A percentile compares a stretch with the other conserved stretches of the same genome.
These are phyloP conservation scores for Bolboschoenus planiculmis DNA, from an alignment of 176 grass and related monocot genomes.

Conservation along the genomic window DNA sequence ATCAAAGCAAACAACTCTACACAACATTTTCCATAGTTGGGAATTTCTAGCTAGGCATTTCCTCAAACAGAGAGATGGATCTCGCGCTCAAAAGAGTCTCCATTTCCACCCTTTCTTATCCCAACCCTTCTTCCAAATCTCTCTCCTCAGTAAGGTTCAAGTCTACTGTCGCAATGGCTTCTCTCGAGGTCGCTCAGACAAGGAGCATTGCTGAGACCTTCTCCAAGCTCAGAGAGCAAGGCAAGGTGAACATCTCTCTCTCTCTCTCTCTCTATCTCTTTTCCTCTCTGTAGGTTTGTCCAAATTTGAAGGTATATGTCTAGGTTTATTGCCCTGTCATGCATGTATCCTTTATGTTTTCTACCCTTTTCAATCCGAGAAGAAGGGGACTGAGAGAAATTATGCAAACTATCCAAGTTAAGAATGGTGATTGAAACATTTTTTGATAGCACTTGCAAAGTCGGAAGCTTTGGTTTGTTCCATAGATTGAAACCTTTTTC, in stretches of 20 bases:
- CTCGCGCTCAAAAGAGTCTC: no score
- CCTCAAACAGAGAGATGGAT: not conserved
- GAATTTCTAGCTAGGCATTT: no score
- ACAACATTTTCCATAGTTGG: no score
- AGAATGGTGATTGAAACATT: no score
- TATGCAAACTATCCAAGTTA: no score
- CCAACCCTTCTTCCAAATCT: not conserved
- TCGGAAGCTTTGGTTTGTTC: not conserved
- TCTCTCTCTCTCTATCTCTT: no score
- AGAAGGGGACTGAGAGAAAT: no score
- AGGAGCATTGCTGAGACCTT: conserved; percentile 57
- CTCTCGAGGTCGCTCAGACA: conserved; percentile 18
- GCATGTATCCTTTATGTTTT: no score
- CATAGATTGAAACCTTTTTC: not conserved
- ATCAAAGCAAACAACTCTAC: no score
- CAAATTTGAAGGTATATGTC: not conserved
- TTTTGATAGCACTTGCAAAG: no score
- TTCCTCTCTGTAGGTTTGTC: not conserved
- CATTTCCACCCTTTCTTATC: conserved; percentile 11
- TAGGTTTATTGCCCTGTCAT: not conserved
- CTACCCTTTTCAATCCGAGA: no score
- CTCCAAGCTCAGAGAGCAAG: conserved; percentile 52
- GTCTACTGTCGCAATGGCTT: conserved; percentile 10
- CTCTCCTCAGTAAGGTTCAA: conserved; percentile 8
- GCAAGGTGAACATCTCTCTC: conserved; percentile 65